These are phyloP conservation scores for Manihot esculenta DNA, from an alignment of 441 rosid genomes.

Conservation along the genomic window DNA sequence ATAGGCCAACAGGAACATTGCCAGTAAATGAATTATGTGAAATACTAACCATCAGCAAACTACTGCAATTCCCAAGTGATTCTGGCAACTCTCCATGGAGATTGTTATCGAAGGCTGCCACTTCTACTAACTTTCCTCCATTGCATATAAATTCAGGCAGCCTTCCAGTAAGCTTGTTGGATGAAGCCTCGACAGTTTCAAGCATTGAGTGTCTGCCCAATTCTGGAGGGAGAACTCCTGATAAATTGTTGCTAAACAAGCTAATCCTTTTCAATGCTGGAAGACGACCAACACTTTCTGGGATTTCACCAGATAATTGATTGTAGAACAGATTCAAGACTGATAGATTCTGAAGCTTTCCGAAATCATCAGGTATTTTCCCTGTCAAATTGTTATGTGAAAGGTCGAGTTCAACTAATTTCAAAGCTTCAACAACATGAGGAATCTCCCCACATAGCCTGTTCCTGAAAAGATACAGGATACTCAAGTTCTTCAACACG, in stretches of 20 bases:
- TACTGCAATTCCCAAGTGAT: constrained; percentile 49
- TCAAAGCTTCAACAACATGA: constrained; percentile 26
- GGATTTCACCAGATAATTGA: constrained; percentile 53
- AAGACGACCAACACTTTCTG: constrained; percentile 40
- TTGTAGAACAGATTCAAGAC: constrained; percentile 35
- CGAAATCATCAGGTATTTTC: constrained; percentile 46
- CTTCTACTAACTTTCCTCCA: constrained; percentile 35
- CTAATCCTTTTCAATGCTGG: constrained; percentile 35
- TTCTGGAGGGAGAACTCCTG: constrained; percentile 50
- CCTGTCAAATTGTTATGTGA: constrained; percentile 48
- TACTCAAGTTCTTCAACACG: constrained; percentile 40
- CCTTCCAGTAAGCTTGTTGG: constrained; percentile 40
- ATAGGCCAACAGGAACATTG: constrained; percentile 49
- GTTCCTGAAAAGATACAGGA: constrained; percentile 31
- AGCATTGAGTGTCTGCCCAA: constrained; percentile 42
- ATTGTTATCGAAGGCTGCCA: constrained; percentile 39
- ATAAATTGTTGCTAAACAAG: constrained; percentile 46
- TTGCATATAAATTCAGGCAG: constrained; percentile 52
- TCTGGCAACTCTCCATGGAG: constrained; percentile 52
- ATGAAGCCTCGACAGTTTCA: constrained; percentile 32
- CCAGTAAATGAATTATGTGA: constrained; percentile 44
- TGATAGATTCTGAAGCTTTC: constrained; percentile 37
- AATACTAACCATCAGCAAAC: constrained; percentile 21
- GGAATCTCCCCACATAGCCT: constrained; percentile 47
- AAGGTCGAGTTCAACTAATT: constrained; percentile 39